Conservation (phyloP, 805 yeast species). For the Kluyveromyces aestuarii region DNA sequence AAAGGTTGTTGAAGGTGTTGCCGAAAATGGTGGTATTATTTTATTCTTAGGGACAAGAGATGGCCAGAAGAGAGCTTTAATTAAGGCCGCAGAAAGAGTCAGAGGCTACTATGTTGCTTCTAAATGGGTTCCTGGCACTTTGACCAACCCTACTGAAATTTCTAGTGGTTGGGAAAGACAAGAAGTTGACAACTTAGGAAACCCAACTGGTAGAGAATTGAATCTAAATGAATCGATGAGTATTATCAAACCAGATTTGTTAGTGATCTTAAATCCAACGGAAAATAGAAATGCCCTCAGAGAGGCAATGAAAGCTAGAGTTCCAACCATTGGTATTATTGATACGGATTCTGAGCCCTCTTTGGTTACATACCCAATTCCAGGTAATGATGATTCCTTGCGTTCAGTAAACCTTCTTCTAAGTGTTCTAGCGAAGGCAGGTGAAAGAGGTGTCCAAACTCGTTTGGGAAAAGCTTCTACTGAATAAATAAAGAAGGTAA, state of each 20-base stretch:
- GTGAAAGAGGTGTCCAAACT: slow-evolving; percentile 60
- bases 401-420: slow-evolving; percentile 71
- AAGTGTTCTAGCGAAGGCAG: slow-evolving; percentile 82
- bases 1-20: slow-evolving; percentile 75
- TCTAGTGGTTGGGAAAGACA: slow-evolving; percentile 50
- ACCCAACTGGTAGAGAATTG: slow-evolving; percentile 52
- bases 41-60: slow-evolving; percentile 77
- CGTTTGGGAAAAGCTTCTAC: slow-evolving; percentile 34
- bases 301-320: slow-evolving; percentile 73
- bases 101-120: slow-evolving; percentile 74
- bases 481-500: background rate
- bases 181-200: slow-evolving; percentile 70
- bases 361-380: slow-evolving; percentile 86
- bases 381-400: slow-evolving; percentile 88
- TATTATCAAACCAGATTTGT: slow-evolving; percentile 78
- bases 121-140: slow-evolving; percentile 92
- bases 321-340: slow-evolving; percentile 89
- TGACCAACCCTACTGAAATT: slow-evolving; percentile 74
- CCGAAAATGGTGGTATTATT: slow-evolving; percentile 76
- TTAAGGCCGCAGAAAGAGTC: slow-evolving; percentile 68
- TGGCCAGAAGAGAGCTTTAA: slow-evolving; percentile 66
- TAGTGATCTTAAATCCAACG: slow-evolving; percentile 77
- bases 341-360: slow-evolving; percentile 93
- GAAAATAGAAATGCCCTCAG: slow-evolving; percentile 72
- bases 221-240: slow-evolving; percentile 39